phyloP scores from a whole-genome alignment of 257 asterid species.

The Gentiana dahurica region DNA sequence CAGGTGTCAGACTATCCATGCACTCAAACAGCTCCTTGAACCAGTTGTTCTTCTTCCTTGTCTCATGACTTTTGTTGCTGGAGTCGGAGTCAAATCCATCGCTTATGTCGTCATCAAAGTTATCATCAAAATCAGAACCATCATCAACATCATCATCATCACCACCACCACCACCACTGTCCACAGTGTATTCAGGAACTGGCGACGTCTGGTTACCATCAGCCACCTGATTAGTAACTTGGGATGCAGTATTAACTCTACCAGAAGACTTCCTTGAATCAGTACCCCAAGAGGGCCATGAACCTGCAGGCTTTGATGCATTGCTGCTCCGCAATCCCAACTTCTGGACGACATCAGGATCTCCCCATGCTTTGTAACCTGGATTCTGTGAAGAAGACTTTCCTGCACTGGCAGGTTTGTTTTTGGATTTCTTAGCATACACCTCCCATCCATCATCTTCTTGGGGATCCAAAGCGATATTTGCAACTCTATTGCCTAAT shows the following conservation, averaged over 20 bases:
- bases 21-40: slow-evolving; percentile 22
- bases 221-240: slow-evolving; percentile 8
- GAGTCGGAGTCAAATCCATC: slow-evolving; percentile 28
- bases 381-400: slow-evolving; percentile 30
- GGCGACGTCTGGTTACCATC: slow-evolving; percentile 14
- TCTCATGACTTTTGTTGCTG: slow-evolving; percentile 26
- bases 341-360: slow-evolving; percentile 35
- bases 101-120: slow-evolving; percentile 20
- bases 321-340: slow-evolving; percentile 26
- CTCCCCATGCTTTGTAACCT: slow-evolving; percentile 49
- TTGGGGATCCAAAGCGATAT: slow-evolving; percentile 22
- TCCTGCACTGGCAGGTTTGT: slow-evolving; percentile 25
- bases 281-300: slow-evolving; percentile 24
- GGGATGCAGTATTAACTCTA: slow-evolving; percentile 37
- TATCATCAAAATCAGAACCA: slow-evolving; percentile 23
- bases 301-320: slow-evolving; percentile 41
- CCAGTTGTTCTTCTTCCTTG: slow-evolving; percentile 16
- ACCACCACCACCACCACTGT: slow-evolving; percentile 2
- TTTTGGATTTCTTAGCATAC: slow-evolving; percentile 39
- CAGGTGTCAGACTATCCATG: slow-evolving; percentile 20
- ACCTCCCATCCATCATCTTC: slow-evolving; percentile 66
- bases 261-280: slow-evolving; percentile 31
- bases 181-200: slow-evolving; percentile 1
- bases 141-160: slow-evolving; percentile 18
- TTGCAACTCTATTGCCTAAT: slow-evolving; percentile 27